Percentiles rank a stretch among this genome's conserved stretches.
phyloP scores from a whole-genome alignment of 208 protist genomes.

The Vickermania ingenoplastis region DNA sequence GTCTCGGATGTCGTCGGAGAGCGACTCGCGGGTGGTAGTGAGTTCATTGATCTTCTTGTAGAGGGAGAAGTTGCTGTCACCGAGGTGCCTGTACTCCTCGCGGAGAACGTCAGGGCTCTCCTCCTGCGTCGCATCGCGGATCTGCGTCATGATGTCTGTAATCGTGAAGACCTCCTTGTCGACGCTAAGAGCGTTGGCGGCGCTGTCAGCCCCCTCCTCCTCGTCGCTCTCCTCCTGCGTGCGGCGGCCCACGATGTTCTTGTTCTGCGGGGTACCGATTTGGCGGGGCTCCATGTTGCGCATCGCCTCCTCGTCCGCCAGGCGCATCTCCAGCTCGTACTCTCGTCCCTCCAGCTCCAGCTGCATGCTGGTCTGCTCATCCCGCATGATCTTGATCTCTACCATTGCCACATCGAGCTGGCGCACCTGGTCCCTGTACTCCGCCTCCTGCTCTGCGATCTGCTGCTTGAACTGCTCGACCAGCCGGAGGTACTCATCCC shows the following conservation, averaged over 20 bases:
- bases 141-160: conserved; percentile 75
- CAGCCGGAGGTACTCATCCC: conserved; percentile 80
- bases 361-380: conserved; percentile 72
- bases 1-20: conserved; percentile 82
- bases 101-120: conserved; percentile 83
- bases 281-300: background rate
- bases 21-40: conserved; percentile 79
- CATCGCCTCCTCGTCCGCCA: conserved; percentile 22
- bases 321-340: conserved; percentile 62
- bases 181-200: conserved; percentile 23
- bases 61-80: conserved; percentile 93
- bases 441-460: conserved; percentile 69
- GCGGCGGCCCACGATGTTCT: conserved; percentile 1
- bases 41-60: conserved; percentile 96
- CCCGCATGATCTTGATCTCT: conserved; percentile 83
- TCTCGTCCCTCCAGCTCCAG: conserved; percentile 76
- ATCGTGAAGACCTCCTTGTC: conserved; percentile 42
- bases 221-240: conserved; percentile 1
- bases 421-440: conserved; percentile 64
- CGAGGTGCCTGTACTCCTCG: conserved; percentile 75
- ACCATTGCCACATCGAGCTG: conserved; percentile 75
- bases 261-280: background rate
- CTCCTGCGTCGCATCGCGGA: conserved; percentile 66
- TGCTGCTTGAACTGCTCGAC: conserved; percentile 67
- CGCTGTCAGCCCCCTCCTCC: conserved; percentile 19